A percentile compares a stretch with the other conserved stretches of the same genome.
phyloP scores from a whole-genome alignment of 805 yeast species.

The Scheffersomyces amazonensis region DNA sequence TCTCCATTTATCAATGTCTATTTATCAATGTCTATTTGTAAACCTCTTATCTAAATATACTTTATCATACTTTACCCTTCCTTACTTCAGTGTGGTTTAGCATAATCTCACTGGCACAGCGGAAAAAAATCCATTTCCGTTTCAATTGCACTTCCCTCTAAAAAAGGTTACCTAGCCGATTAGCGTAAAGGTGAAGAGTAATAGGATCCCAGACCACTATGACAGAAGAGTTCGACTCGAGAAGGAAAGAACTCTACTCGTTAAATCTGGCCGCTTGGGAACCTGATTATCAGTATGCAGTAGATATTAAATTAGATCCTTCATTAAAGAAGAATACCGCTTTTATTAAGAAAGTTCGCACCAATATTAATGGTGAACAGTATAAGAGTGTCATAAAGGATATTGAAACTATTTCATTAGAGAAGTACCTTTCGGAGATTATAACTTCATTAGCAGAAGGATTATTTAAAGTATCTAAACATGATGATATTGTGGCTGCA shows the following conservation, averaged over 20 bases:
- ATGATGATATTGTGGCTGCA: constrained; percentile 59
- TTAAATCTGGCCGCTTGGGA: constrained; percentile 54
- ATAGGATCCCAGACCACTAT: too few relatives aligned
- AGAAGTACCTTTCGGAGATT: constrained; percentile 73
- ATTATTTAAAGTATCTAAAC: constrained; percentile 46
- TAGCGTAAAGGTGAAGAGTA: too few relatives aligned
- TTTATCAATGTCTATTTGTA: too few relatives aligned
- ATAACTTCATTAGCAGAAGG: constrained; percentile 63
- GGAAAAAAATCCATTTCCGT: too few relatives aligned
- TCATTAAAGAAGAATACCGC: constrained; percentile 81
- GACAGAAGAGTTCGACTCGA: constrained; percentile 14
- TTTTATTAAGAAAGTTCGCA: constrained; percentile 67
- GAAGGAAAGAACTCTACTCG: constrained; percentile 16
- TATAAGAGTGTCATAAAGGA: constrained; percentile 52
- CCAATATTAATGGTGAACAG: constrained; percentile 54
- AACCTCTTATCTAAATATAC: too few relatives aligned
- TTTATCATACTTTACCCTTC: too few relatives aligned
- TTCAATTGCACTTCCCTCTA: too few relatives aligned
- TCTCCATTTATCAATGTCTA: too few relatives aligned
- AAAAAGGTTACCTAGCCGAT: too few relatives aligned
- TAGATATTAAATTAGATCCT: constrained; percentile 52
- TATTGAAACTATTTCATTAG: constrained; percentile 58
- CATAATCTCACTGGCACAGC: too few relatives aligned
- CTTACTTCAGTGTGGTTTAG: too few relatives aligned
- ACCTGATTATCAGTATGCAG: constrained; percentile 29